phyloP scores from a whole-genome alignment of 495 filamentous ascomycete genomes.

The Podospora pseudopauciseta region DNA sequence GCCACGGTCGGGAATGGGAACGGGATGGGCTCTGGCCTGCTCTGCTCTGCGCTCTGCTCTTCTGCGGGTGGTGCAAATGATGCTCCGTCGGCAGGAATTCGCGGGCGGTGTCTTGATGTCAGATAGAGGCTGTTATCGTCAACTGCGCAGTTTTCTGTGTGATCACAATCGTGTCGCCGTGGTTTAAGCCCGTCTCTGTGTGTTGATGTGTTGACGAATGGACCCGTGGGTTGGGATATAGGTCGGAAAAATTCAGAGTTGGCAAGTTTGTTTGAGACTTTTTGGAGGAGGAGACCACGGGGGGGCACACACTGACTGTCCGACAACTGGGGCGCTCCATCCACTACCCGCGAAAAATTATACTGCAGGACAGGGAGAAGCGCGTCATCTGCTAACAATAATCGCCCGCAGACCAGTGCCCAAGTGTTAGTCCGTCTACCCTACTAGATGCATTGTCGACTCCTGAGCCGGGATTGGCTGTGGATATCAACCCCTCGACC shows the following conservation, averaged over 20 bases:
- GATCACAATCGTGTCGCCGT: slow-evolving; percentile 31
- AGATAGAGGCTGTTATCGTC: slow-evolving; percentile 17
- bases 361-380: slow-evolving; percentile 6
- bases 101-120: slow-evolving; percentile 28
- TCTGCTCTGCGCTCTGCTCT: slow-evolving; percentile 3
- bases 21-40: slow-evolving; percentile 1
- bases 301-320: slow-evolving; percentile 13
- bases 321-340: slow-evolving; percentile 8
- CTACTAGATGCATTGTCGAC: neutral
- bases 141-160: slow-evolving; percentile 25
- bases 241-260: slow-evolving; percentile 29
- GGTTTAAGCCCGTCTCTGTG: slow-evolving; percentile 21
- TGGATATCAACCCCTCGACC: slow-evolving; percentile 12
- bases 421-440: slow-evolving; percentile 13
- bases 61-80: slow-evolving; percentile 22
- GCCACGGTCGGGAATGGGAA: slow-evolving; percentile 30
- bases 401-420: neutral
- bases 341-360: slow-evolving; percentile 22
- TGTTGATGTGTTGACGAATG: slow-evolving; percentile 26
- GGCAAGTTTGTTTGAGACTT: slow-evolving; percentile 30
- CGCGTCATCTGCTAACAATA: slow-evolving; percentile 10
- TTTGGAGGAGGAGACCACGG: slow-evolving; percentile 25
- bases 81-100: slow-evolving; percentile 29
- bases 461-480: slow-evolving; percentile 16
- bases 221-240: slow-evolving; percentile 25